phyloP scores from a whole-genome alignment of 1,284 basidiomycete species.

The Bjerkandera adusta region DNA sequence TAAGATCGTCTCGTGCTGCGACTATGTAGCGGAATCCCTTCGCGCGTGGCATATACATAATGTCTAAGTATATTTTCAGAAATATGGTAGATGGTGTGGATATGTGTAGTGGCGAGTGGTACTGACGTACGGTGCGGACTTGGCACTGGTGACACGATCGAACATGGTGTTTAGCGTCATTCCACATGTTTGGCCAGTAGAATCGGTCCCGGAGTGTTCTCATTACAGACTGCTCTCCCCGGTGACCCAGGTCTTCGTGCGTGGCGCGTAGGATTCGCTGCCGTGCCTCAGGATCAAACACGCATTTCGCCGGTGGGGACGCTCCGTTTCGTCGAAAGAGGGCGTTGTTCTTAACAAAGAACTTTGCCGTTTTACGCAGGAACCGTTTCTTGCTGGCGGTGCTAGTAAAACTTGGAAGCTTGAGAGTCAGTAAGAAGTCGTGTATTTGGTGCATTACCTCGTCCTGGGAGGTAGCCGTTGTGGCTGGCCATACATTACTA shows the following conservation, averaged over 20 bases:
- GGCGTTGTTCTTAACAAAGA: conserved; percentile 5
- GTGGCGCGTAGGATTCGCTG: conserved; percentile 5
- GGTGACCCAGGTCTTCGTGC: conserved; percentile 24
- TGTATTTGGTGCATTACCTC: not conserved
- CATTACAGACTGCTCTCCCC: conserved; percentile 19
- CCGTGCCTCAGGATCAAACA: conserved; percentile 2
- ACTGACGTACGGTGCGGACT: conserved; percentile 17
- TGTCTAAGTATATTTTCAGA: conserved; percentile 32
- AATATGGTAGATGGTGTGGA: conserved; percentile 31
- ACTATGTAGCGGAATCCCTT: conserved; percentile 15
- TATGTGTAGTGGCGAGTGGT: conserved; percentile 33
- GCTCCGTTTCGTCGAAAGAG: conserved; percentile 8
- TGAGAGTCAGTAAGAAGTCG: conserved; percentile 1
- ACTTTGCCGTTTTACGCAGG: conserved; percentile 11
- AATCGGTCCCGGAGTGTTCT: conserved; percentile 17
- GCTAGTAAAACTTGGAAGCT: conserved; percentile 3
- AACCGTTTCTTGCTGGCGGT: conserved; percentile 9
- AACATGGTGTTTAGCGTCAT: conserved; percentile 21
- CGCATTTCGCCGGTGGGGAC: conserved; percentile 17
- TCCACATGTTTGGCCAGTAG: conserved; percentile 24
- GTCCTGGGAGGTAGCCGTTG: conserved; percentile 13
- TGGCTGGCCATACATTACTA: conserved; percentile 26
- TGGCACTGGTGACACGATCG: conserved; percentile 38
- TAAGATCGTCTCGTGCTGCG: conserved; percentile 21
- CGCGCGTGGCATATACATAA: conserved; percentile 23